phyloP scores from a whole-genome alignment of 2,329 filamentous ascomycete genomes.

The Truncatella angustata region DNA sequence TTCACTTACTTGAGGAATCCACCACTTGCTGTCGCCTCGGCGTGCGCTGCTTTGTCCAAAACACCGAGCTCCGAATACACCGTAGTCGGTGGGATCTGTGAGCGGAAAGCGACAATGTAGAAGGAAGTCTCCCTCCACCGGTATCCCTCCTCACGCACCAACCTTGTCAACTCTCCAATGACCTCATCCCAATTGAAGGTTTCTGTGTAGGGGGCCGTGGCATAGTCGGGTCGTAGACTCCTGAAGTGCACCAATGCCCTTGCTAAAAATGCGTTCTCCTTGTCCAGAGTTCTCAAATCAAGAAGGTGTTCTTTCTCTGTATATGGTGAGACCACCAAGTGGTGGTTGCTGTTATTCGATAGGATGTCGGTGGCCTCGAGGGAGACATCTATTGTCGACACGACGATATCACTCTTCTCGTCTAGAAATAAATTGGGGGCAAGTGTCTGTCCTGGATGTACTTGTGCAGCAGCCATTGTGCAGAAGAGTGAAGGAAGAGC shows the following conservation, averaged over 20 bases:
- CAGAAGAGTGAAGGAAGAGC: neutral
- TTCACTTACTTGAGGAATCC: constrained; percentile 71
- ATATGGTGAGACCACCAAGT: constrained; percentile 74
- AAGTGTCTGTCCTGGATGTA: constrained; percentile 10
- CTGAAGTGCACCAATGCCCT: constrained; percentile 65
- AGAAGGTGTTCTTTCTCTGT: constrained; percentile 68
- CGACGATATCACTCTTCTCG: constrained; percentile 5
- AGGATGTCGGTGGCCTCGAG: neutral
- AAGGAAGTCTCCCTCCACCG: constrained; percentile 64
- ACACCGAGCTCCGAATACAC: constrained; percentile 66
- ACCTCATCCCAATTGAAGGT: constrained; percentile 76
- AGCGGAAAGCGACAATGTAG: constrained; percentile 84
- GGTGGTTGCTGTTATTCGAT: constrained; percentile 21
- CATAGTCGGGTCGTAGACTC: constrained; percentile 68
- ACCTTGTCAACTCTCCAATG: constrained; percentile 53
- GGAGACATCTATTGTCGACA: neutral
- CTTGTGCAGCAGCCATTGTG: constrained; percentile 8
- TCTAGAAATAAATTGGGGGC: constrained; percentile 9
- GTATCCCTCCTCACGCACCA: constrained; percentile 46
- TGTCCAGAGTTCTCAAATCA: constrained; percentile 65
- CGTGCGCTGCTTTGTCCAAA: constrained; percentile 76
- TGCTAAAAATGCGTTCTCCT: constrained; percentile 67
- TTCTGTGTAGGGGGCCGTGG: constrained; percentile 68
- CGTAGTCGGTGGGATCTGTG: constrained; percentile 64
- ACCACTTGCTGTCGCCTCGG: constrained; percentile 75